Evolutionary conservation across 805 yeast genomes (phyloP).

Genomic region (Yarrowia porcina): DNA sequence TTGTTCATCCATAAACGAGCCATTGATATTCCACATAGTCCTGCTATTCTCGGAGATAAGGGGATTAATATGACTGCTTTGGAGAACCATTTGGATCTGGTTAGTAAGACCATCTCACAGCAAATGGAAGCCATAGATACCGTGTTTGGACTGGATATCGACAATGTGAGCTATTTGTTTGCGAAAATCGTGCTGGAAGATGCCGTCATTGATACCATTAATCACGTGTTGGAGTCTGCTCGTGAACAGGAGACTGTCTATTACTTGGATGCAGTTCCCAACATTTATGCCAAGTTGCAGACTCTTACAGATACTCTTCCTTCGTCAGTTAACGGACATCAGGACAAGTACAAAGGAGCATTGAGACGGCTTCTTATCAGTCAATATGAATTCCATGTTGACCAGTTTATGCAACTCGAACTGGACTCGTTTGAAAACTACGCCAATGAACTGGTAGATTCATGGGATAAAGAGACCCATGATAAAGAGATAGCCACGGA

Average conservation of each 20-base stretch:
- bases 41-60: conserved; percentile 9
- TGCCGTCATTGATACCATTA: conserved; percentile 32
- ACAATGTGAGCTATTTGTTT: conserved; percentile 49
- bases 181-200: conserved; percentile 46
- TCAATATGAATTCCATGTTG: conserved; percentile 34
- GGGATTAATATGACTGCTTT: conserved; percentile 30
- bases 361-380: not conserved
- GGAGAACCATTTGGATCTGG: conserved; percentile 30
- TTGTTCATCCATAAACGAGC: conserved; percentile 34
- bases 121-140: conserved; percentile 43
- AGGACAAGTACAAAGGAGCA: conserved; percentile 6
- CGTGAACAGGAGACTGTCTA: conserved; percentile 26
- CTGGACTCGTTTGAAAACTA: conserved; percentile 32
- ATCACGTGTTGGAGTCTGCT: conserved; percentile 30
- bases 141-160: conserved; percentile 43
- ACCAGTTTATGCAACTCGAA: conserved; percentile 37
- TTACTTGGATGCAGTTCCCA: conserved; percentile 44
- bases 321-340: conserved; percentile 3
- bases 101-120: conserved; percentile 42
- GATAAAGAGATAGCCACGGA: conserved; percentile 50
- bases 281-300: conserved; percentile 33
- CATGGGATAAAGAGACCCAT: conserved; percentile 39
- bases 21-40: not conserved
- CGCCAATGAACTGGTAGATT: conserved; percentile 34
- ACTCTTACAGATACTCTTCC: conserved; percentile 27